Base-by-base conservation (phyloP, 345 rosid genomes). In the Excoecaria agallocha region DNA sequence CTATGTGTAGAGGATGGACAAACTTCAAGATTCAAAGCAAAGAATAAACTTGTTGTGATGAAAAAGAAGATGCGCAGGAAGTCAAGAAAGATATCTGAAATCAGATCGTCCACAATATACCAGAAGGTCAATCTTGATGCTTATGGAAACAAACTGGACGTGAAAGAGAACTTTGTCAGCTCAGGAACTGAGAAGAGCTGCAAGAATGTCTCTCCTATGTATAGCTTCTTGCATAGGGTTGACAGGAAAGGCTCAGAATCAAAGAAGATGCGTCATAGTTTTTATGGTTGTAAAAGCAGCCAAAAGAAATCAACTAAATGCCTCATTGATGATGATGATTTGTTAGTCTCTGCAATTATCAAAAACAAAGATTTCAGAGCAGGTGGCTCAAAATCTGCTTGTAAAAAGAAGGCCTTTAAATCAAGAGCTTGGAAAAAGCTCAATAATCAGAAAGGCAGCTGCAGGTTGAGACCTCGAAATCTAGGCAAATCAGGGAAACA, bases 51-150 rank as follows among this genome's bases (percentile, higher is more conserved):
- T 63, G 82, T 74, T 76, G 61, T 60, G 71, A 69, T 70, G 74
- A 86, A 81, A 77, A 88, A 74, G 83, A 90, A 88, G 88, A 78
- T 80, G 50, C 86, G 80, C 63, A 88, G 86, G 83, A 90, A 88
- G 83, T 89, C 91, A 35, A 92, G 80, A 81, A 90, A 86, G 71
- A 82, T 85, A 81, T 89, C 98, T 38, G 87, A 84, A 82, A 83
- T 87, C 68, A 84, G 80, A 86, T 80, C 79, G 68, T 41, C 82
- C 51, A 38, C 75, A 3, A 78, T 76, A 49, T 66, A 81, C 66
- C 84, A 87, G 76, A 83, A 69, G 77, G 78, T 76, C 58, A 55
- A 78, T 71, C 52, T 72, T 49, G 75, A 74, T 70, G 63, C 79
- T 48, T 64, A 59, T 57, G 72, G 51, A 75, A 67, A 62, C 75